Percentiles rank a stretch among this genome's conserved stretches.
Evolutionary conservation across 495 filamentous ascomycete genomes (phyloP).

Genomic region (Penicillium nucicola): DNA sequence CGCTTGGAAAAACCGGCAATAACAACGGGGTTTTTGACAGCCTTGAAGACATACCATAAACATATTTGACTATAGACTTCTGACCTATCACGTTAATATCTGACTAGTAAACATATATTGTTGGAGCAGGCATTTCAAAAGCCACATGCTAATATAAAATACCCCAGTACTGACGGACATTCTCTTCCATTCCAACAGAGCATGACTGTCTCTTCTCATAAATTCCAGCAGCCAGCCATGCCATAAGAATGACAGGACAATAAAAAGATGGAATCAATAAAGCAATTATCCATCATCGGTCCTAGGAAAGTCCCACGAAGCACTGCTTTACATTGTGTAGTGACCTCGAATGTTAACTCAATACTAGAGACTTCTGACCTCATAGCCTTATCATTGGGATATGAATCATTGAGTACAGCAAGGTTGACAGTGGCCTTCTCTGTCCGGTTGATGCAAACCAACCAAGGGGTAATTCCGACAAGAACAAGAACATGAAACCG

Average conservation of each 20-base stretch:
- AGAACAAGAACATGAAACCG: slow-evolving; percentile 51
- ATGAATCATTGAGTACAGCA: slow-evolving; percentile 17
- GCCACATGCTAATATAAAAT: no score
- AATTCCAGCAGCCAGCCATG: slow-evolving; percentile 1
- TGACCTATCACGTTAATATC: neutral
- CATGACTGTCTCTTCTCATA: slow-evolving; percentile 6
- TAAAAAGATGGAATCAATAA: slow-evolving; percentile 13
- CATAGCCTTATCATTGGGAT: slow-evolving; percentile 18
- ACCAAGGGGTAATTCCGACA: slow-evolving; percentile 59
- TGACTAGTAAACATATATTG: neutral
- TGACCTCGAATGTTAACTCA: slow-evolving; percentile 32
- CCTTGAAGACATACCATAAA: no score
- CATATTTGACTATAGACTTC: no score
- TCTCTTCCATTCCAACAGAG: slow-evolving; percentile 6
- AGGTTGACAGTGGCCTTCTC: slow-evolving; percentile 45
- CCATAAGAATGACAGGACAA: no score
- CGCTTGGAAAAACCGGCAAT: no score
- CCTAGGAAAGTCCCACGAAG: slow-evolving; percentile 7
- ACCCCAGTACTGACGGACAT: neutral
- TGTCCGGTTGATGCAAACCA: slow-evolving; percentile 48
- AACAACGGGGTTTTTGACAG: no score
- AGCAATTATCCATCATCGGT: slow-evolving; percentile 17
- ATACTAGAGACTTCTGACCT: slow-evolving; percentile 30
- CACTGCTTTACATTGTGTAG: neutral
- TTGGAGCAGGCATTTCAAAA: no score